phyloP scores from a whole-genome alignment of 768 basidiomycete species.

The Amanita brunnescens region DNA sequence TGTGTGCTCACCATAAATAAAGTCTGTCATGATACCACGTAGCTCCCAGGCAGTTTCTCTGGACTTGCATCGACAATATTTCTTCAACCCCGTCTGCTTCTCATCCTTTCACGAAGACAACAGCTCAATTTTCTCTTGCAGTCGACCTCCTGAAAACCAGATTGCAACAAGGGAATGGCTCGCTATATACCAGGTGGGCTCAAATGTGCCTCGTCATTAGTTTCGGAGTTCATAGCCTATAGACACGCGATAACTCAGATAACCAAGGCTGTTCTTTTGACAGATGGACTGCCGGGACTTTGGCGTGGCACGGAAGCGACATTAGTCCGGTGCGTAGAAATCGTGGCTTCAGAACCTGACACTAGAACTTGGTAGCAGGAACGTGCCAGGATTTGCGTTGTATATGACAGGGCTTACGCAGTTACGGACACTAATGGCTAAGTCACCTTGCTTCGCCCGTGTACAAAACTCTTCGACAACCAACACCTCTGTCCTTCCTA shows the following conservation, averaged over 20 bases:
- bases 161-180: constrained; percentile 70
- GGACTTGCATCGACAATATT: constrained; percentile 68
- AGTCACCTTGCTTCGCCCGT: constrained; percentile 56
- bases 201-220: neutral
- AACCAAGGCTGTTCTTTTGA: constrained; percentile 46
- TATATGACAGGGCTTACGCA: constrained; percentile 87
- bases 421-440: constrained; percentile 69
- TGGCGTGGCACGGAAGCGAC: constrained; percentile 89
- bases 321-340: constrained; percentile 45
- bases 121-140: constrained; percentile 16
- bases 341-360: neutral
- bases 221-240: neutral
- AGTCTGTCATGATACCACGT: neutral
- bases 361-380: constrained; percentile 35
- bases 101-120: neutral
- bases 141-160: constrained; percentile 93
- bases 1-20: constrained; percentile 15
- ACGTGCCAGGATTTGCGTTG: constrained; percentile 87
- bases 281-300: constrained; percentile 61
- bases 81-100: constrained; percentile 63
- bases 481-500: constrained; percentile 51
- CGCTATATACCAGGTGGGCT: constrained; percentile 25
- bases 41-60: constrained; percentile 59
- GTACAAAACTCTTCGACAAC: constrained; percentile 15
- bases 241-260: constrained; percentile 40